Base-by-base conservation (phyloP, 768 basidiomycete species). In the Hydnum rufescens region DNA sequence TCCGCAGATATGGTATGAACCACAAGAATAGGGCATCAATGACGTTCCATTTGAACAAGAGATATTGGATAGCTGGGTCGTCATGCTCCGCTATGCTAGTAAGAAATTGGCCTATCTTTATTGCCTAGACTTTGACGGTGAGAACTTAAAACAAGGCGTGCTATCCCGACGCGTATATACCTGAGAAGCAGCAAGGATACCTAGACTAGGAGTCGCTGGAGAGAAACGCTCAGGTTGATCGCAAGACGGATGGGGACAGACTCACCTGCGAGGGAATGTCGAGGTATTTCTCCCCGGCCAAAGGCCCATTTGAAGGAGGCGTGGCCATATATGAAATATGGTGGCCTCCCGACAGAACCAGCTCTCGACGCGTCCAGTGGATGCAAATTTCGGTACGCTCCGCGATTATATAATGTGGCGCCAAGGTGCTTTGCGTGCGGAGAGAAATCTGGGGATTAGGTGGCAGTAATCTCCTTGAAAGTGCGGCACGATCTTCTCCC, bases 31-130 rank as follows among this genome's bases (percentile, higher is more conserved):
- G 22, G 0, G 62, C 49, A 52, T 68, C 67, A 25, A 62, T 19
- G 34, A 58, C 5, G 16, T 55, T 55, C 65, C 67, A 68, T 55
- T 46, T 63, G 49, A 76, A 64, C n/a, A 81, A 67, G 65, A 53
- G 64, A 68, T 60, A 61, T 69, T 66, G 53, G 70, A 25, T 8
- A 13, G 13, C 26, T 1, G 44, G 8, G 13, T 25, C 44, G 44
- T 47, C 44, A 26, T 13, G 25, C 8, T 47, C 44, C 8, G 26
- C 44, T 8, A 47, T 13, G 25, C 16, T 16, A 26, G 44, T 25
- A 47, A 28, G 8, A 47, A 47, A 47, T 25, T 13, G 13, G 13
- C 8, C 25, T 16, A 47, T 16, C 25, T 47, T 47, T 13, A 47
- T 47, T 28, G 44, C 44, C 44, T 47, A 47, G 44, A 25, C 8